Conservation (phyloP, 371 early-diverging fungal species). For the Mortierella sp. region DNA sequence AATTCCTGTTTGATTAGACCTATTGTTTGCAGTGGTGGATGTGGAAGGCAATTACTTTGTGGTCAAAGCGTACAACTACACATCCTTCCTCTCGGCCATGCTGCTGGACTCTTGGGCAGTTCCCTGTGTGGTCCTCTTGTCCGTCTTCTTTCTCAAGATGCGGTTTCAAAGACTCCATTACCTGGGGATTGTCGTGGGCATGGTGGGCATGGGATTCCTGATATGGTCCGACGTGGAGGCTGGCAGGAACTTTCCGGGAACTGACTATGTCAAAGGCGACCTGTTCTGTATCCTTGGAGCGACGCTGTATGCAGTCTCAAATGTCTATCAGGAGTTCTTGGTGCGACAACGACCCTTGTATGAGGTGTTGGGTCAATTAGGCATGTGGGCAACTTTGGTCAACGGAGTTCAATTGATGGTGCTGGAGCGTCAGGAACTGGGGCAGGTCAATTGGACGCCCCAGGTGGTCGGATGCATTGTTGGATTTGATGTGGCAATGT, state of each 20-base stretch:
- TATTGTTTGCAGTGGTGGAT: slow-evolving; percentile 76
- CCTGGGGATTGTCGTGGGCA: slow-evolving; percentile 67
- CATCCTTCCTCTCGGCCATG: slow-evolving; percentile 77
- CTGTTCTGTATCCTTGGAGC: slow-evolving; percentile 77
- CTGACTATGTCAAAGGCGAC: slow-evolving; percentile 72
- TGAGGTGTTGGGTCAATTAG: slow-evolving; percentile 78
- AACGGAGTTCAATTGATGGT: slow-evolving; percentile 74
- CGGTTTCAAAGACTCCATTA: slow-evolving; percentile 74
- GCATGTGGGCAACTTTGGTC: slow-evolving; percentile 76
- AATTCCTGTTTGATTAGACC: too few relatives aligned
- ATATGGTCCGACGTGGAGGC: slow-evolving; percentile 68
- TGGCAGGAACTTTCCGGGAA: slow-evolving; percentile 55
- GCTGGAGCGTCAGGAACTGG: slow-evolving; percentile 67
- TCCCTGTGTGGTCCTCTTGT: slow-evolving; percentile 73
- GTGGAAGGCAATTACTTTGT: slow-evolving; percentile 86
- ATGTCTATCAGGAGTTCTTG: slow-evolving; percentile 74
- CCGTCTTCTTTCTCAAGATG: slow-evolving; percentile 67
- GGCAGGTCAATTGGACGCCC: slow-evolving; percentile 53
- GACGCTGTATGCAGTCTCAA: slow-evolving; percentile 76
- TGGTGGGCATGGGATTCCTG: slow-evolving; percentile 74
- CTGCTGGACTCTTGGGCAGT: slow-evolving; percentile 82
- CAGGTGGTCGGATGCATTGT: slow-evolving; percentile 66
- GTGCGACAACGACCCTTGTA: slow-evolving; percentile 74
- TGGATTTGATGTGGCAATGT: slow-evolving; percentile 72
- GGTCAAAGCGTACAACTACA: slow-evolving; percentile 79